Base-by-base conservation (phyloP, 345 rosid genomes). In the Toxicodendron radicans region DNA sequence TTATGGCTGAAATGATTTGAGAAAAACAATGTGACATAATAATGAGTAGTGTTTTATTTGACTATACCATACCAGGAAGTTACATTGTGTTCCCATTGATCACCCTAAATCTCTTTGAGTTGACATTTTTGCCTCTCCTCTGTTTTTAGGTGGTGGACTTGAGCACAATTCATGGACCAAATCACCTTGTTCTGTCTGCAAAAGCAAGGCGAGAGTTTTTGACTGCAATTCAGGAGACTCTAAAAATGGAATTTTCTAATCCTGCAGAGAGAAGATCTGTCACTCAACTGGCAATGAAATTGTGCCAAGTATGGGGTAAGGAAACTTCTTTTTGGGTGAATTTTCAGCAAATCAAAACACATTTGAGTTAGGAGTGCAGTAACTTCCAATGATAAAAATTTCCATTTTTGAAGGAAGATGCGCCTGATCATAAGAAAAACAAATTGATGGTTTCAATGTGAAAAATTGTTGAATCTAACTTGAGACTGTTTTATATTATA, bases 281-380 rank as follows among this genome's bases (percentile, higher is more conserved):
- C 66, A 81, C 83, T 80, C 95, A 91, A 72, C 81, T 95, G 75
- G 85, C 92, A 54, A 78, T 88, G 86, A 88, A 87, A 75, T 73
- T 95, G 83, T 88, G 76, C 52, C 93, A 88, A 79, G 75, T 86
- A 32, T 89, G 97, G 97, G 97, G 97, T 94, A 89, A 83, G 84
- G 24, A 74, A 77, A 75, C 46, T 56, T 61, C 68, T 51, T 70
- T 14, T 52, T 51, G 21, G 38, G 60, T 16, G 72, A 51, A 61
- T 20, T 14, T 76, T 57, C 64, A 45, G 49, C 35, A 32, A 53
- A 54, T n/a, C 14, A 17, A 69, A 70, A 58, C n/a, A 57, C 53
- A 58, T 57, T 57, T 58, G 6, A 24, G 52, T 18, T 38, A 38
- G 10, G 53, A 69, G 32, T 23, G 33, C 12, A 13, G 13, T 20